Evolutionary conservation across 164 flowering plant species (phyloP), one percentile per base, ranked within the genome.

Genomic region (Cinnamomum chago): DNA sequence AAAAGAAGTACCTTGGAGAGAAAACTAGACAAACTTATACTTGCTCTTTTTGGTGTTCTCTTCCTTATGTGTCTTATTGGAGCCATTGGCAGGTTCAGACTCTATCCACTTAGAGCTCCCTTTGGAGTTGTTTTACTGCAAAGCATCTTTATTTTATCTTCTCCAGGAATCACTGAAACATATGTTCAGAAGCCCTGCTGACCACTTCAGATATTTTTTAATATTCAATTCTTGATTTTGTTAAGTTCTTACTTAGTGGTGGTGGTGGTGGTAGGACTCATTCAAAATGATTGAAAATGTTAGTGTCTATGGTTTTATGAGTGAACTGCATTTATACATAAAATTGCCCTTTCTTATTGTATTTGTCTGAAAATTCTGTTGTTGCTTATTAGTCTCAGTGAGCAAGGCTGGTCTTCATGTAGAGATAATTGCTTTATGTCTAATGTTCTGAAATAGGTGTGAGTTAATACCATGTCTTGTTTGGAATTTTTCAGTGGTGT

Each of bases 1-100:
- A 95, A 95, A 81, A 85, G 99, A 81, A 95, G 99, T 84, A 95
- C 99, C 52, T 83, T 95, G 73, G 99, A 95, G 82, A 93, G 88
- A 89, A 95, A 95, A 81, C 95, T 95, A 71, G 99, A 95, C 86
- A 90, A 92, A 81, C 94, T 95, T 65, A 95, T 95, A 68, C 89
- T 93, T 28, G 64, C 89, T 47, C 88, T 95, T 50, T 92, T 95
- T 81, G 85, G 83, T 75, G 82, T 76, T 81, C 94, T 95, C 67
- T 90, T 90, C 76, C 22, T 62, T 60, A 92, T 95, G 99, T 95
- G 99, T 80, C 74, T 93, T 50, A 86, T 95, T 87, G 98, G 99
- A 79, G 90, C 98, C 80, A 88, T 93, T 70, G 94, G 92, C 89
- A 92, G 99, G 99, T 95, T n/a, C 65, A 83, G 23, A 22, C 18